Base-by-base conservation (phyloP, 306 rosid genomes). In the Alnus rubra region DNA sequence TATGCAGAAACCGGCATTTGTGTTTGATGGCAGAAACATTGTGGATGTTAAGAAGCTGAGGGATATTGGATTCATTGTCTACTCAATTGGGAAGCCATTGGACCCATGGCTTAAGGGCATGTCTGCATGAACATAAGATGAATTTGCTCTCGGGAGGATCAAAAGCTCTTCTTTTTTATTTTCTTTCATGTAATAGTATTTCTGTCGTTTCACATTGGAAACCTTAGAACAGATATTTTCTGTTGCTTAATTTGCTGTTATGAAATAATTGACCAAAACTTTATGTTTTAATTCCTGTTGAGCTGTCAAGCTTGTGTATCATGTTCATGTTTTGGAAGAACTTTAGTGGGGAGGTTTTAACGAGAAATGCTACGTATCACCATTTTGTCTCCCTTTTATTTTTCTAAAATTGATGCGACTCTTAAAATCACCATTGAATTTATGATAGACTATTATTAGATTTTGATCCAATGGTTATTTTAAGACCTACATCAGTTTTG, bases 1-100 rank as follows among this genome's bases (percentile, higher is more conserved):
- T 13, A 91, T 93, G 96, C 90, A 83, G 84, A 93, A 91, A 72
- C 98, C 98, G 6, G 96, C 98, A 19, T 93, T 89, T 87, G 87
- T 91, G 56, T 93, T 93, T 63, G 93, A 93, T 81, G 96, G 98
- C 49, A 88, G 98, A 81, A 91, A 86, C 77, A 75, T 93, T 33
- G 80, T 89, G 81, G 74, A 91, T 83, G 92, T 77, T 75, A 81
- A 74, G 56, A 87, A 88, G 89, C 79, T 93, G 74, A 91, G 92
- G 74, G 74, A 89, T 70, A 91, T 89, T 70, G 98, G 98, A 55
- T 89, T 93, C 82, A 83, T 89, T 73, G 94, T 87, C 30, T 91
- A 88, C 85, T 88, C 96, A 54, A 89, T 93, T 82, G 96, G 96
- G 60, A 93, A 83, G 83, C 96, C 98, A 19, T 58, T 90, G 82